Conservation (phyloP, 23 red algal genomes). For the Chondrus crispus region DNA sequence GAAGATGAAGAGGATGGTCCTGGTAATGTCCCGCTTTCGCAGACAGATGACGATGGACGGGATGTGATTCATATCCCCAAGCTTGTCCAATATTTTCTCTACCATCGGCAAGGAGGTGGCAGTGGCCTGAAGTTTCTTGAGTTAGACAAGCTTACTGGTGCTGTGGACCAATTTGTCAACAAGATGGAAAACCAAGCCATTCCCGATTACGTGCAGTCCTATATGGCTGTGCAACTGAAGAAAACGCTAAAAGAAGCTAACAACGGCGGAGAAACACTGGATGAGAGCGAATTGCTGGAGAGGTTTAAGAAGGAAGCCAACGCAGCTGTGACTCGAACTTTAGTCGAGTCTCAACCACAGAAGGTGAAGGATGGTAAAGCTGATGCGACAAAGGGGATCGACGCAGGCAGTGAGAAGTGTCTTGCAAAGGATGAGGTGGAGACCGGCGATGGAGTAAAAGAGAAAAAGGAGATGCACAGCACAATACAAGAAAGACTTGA, state of each 20-base stretch:
- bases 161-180: conserved; percentile 89
- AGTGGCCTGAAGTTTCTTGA: conserved; percentile 73
- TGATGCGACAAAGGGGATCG: neutral
- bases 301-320: conserved; percentile 27
- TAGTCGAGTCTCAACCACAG: neutral
- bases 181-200: conserved; percentile 79
- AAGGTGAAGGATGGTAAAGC: neutral
- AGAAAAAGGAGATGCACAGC: neutral
- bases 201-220: conserved; percentile 59
- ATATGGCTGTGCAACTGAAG: conserved; percentile 42
- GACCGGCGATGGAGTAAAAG: neutral
- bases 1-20: conserved; percentile 38
- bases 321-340: conserved; percentile 27
- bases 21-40: neutral
- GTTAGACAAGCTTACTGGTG: conserved; percentile 47
- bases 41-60: neutral
- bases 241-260: conserved; percentile 44
- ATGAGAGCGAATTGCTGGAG: conserved; percentile 21
- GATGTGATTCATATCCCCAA: conserved; percentile 55
- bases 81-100: conserved; percentile 65
- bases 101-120: conserved; percentile 31
- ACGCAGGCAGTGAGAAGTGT: neutral
- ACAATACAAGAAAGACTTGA: neutral
- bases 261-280: conserved; percentile 15
- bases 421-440: neutral